Percentiles rank a stretch among this genome's conserved stretches.
Evolutionary conservation across 2,329 filamentous ascomycete species (phyloP).

Genomic region (Thermothelomyces thermophilus): DNA sequence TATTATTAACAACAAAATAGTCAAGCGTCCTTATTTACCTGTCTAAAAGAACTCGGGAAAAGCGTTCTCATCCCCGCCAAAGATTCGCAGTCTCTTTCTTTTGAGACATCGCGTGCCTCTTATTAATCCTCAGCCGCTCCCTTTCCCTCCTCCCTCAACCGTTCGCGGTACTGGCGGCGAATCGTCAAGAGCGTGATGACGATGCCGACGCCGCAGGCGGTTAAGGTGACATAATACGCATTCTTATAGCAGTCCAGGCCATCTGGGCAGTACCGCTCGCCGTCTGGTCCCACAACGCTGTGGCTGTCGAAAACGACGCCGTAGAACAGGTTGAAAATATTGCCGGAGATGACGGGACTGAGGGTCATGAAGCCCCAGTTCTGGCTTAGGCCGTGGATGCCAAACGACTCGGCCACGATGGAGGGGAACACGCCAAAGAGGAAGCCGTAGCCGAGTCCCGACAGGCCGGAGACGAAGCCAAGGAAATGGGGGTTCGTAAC

Average conservation of each 20-base stretch:
- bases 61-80: background rate
- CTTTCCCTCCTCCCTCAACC: slow-evolving; percentile 34
- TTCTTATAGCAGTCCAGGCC: slow-evolving; percentile 74
- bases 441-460: slow-evolving; percentile 85
- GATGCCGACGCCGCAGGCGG: slow-evolving; percentile 63
- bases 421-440: slow-evolving; percentile 92
- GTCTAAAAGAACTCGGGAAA: background rate
- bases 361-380: slow-evolving; percentile 97
- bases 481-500: slow-evolving; percentile 73
- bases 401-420: slow-evolving; percentile 83
- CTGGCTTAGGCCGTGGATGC: slow-evolving; percentile 78
- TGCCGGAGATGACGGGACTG: slow-evolving; percentile 78
- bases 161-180: slow-evolving; percentile 44
- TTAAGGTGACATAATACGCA: slow-evolving; percentile 74
- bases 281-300: slow-evolving; percentile 59
- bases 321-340: slow-evolving; percentile 90
- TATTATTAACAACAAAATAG: too few relatives aligned
- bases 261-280: slow-evolving; percentile 67
- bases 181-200: slow-evolving; percentile 66
- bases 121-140: slow-evolving; percentile 33
- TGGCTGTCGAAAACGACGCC: slow-evolving; percentile 77
- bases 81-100: too few relatives aligned
- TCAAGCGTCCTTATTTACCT: too few relatives aligned
- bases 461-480: slow-evolving; percentile 71
- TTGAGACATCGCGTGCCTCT: background rate